Percentiles rank a stretch among this genome's conserved stretches.
Evolutionary conservation across 306 rosid genomes (phyloP).

Genomic region (Lathyrus aphaca): DNA sequence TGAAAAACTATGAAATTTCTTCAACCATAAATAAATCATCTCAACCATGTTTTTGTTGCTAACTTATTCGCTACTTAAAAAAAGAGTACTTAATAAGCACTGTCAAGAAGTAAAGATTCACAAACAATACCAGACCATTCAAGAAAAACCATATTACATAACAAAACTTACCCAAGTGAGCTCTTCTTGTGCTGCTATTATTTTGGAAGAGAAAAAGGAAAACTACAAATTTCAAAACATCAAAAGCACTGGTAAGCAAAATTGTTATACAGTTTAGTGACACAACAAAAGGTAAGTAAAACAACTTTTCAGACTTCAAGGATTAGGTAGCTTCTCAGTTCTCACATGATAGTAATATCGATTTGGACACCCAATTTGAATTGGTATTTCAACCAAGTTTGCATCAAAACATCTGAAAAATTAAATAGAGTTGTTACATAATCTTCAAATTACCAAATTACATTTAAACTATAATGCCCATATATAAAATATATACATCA

Average conservation of each 20-base stretch:
- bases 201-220: slow-evolving; percentile 82
- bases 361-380: slow-evolving; percentile 75
- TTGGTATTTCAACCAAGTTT: slow-evolving; percentile 87
- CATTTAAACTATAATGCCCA: no score
- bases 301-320: slow-evolving; percentile 28
- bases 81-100: slow-evolving; percentile 19
- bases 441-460: slow-evolving; percentile 10
- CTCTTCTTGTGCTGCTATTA: slow-evolving; percentile 78
- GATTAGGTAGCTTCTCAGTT: slow-evolving; percentile 41
- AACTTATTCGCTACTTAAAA: slow-evolving; percentile 18
- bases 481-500: no score
- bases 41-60: slow-evolving; percentile 1
- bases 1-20: slow-evolving; percentile 13
- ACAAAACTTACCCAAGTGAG: slow-evolving; percentile 73
- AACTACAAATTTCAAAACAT: slow-evolving; percentile 53
- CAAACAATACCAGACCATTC: slow-evolving; percentile 21
- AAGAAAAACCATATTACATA: slow-evolving; percentile 34
- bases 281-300: slow-evolving; percentile 32
- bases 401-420: slow-evolving; percentile 82
- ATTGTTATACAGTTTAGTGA: slow-evolving; percentile 17
- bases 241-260: slow-evolving; percentile 35
- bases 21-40: slow-evolving; percentile 19
- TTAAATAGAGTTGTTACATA: slow-evolving; percentile 14
- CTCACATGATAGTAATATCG: slow-evolving; percentile 77
- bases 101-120: no score